Percentiles rank a stretch among this genome's conserved stretches.
Conservation (phyloP, 108 stramenopile genomes). For the Discostella pseudostelligera region DNA sequence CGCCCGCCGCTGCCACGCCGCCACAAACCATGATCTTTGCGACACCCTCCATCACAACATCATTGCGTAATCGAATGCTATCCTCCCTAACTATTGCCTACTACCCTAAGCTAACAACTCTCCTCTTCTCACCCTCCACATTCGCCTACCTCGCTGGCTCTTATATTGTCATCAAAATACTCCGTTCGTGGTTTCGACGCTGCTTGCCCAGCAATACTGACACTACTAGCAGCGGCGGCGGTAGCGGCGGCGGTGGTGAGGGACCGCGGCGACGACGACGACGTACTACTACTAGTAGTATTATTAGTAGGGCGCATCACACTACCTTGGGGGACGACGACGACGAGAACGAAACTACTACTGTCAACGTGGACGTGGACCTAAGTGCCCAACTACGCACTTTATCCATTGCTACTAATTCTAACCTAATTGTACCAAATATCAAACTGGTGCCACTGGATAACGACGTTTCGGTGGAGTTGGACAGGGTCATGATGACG, state of each 20-base stretch:
- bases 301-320: not conserved
- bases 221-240: not conserved
- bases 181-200: constrained; percentile 7
- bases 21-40: too few species aligned
- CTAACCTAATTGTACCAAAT: too few species aligned
- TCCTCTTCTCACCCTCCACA: not conserved
- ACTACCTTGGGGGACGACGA: not conserved
- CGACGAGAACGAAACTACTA: constrained; percentile 5
- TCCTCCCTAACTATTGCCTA: too few species aligned
- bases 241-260: too few species aligned
- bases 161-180: not conserved
- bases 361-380: not conserved
- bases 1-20: too few species aligned
- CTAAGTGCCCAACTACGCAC: too few species aligned
- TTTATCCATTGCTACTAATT: too few species aligned
- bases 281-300: not conserved
- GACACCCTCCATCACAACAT: too few species aligned
- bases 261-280: not conserved
- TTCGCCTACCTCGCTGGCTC: not conserved
- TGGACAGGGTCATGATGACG: not conserved
- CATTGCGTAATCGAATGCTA: too few species aligned
- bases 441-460: not conserved
- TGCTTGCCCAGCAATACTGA: constrained; percentile 13
- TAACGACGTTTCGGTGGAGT: not conserved
- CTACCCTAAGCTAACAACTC: not conserved